Evolutionary conservation across 345 rosid genomes (phyloP).

Genomic region (Rhizophora mangle): DNA sequence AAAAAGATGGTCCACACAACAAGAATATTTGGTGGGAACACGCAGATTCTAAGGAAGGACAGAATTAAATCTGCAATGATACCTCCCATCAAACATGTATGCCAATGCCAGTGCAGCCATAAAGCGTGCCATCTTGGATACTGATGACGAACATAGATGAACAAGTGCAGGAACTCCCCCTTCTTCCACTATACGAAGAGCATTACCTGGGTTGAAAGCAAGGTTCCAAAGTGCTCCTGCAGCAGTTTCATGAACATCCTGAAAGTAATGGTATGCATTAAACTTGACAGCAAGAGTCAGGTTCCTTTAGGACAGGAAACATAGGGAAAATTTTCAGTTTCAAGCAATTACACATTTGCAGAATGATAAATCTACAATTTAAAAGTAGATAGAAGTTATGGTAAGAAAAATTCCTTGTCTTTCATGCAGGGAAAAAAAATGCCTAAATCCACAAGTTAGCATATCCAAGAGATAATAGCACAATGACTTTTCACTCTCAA

Average conservation of each 20-base stretch:
- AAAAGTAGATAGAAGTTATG: too few relatives aligned
- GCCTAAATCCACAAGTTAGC: too few relatives aligned
- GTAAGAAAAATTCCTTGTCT: too few relatives aligned
- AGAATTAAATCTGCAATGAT: background rate
- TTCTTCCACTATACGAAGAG: slow-evolving; percentile 38
- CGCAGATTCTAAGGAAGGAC: background rate
- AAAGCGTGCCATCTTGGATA: slow-evolving; percentile 43
- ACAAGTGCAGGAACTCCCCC: slow-evolving; percentile 40
- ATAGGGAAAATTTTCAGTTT: background rate
- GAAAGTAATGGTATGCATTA: slow-evolving; percentile 1
- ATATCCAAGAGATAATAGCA: too few relatives aligned
- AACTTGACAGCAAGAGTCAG: background rate
- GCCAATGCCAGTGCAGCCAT: slow-evolving; percentile 47
- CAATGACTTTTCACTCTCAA: background rate
- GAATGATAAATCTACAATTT: too few relatives aligned
- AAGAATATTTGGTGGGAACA: background rate
- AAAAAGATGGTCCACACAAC: background rate
- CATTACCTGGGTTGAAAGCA: slow-evolving; percentile 39
- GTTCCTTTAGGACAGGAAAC: background rate
- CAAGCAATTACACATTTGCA: background rate
- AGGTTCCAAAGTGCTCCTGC: slow-evolving; percentile 54
- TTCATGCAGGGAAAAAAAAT: too few relatives aligned
- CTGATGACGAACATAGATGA: slow-evolving; percentile 36
- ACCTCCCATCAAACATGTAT: slow-evolving; percentile 44
- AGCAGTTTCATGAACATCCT: slow-evolving; percentile 55